phyloP scores from a whole-genome alignment of 495 filamentous ascomycete genomes.

The Penicillium antarcticum region DNA sequence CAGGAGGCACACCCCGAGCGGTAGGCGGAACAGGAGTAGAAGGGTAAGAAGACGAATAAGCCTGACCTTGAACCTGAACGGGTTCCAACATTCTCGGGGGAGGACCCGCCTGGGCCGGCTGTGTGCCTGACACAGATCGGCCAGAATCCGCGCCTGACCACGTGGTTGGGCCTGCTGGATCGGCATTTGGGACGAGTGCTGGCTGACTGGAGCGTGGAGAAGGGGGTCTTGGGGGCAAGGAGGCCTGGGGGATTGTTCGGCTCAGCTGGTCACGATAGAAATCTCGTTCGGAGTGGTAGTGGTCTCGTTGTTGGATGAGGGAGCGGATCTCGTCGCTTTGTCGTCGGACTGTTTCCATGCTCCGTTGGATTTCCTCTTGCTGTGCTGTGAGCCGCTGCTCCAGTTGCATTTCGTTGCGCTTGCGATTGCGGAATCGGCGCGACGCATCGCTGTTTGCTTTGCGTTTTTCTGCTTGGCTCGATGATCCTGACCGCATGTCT shows the following conservation, averaged over 20 bases:
- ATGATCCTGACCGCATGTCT: conserved; percentile 77
- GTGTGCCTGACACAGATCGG: conserved; percentile 7
- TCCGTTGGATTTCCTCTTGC: conserved; percentile 57
- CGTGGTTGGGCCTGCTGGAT: conserved; percentile 4
- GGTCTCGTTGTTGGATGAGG: conserved; percentile 50
- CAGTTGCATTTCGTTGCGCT: conserved; percentile 81
- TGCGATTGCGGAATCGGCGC: conserved; percentile 82
- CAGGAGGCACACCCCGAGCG: conserved; percentile 5
- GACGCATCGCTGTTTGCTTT: conserved; percentile 93
- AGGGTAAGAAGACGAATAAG: conserved; percentile 19
- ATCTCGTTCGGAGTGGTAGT: conserved; percentile 58
- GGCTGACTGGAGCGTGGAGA: conserved; percentile 30
- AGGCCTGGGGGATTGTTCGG: conserved; percentile 45
- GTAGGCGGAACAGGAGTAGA: conserved; percentile 2
- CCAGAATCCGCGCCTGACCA: conserved; percentile 9
- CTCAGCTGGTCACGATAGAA: conserved; percentile 62
- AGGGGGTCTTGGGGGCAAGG: conserved; percentile 38
- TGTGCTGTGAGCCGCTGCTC: conserved; percentile 55
- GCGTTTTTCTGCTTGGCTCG: conserved; percentile 83
- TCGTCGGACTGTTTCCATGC: conserved; percentile 49
- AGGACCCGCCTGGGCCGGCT: not conserved
- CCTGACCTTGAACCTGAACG: conserved; percentile 9
- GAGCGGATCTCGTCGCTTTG: conserved; percentile 59
- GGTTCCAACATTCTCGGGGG: conserved; percentile 10
- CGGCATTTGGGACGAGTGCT: conserved; percentile 1